Evolutionary conservation across 208 protist species (phyloP), one percentile per base, ranked within the genome.

Genomic region (Acanthamoeba quina): DNA sequence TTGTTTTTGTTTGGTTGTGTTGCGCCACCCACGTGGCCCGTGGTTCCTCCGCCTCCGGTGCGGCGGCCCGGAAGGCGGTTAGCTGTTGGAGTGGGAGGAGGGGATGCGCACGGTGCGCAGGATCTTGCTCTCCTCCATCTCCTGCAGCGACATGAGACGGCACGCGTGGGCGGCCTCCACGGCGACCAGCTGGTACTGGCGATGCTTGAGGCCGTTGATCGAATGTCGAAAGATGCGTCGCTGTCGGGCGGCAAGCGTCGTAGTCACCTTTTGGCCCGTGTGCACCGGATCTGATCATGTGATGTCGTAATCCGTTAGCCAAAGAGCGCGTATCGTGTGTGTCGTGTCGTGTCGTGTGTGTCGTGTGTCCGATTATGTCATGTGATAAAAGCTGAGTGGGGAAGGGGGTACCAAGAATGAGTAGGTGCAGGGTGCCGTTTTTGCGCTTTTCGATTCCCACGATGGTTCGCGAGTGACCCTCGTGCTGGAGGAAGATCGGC

Each of bases 371-470:
- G 34, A 2, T 37, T 37, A 37, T 37, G 34, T 37, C 34, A 2
- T 37, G 34, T 37, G 34, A 37, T 37, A 17, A 10, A 29, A 29
- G 7, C 2, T 4, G 26, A 24, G 60, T 47, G 54, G 54, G 13
- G 54, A 21, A 24, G 21, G 19, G 47, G 0, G 56, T 64, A 93
- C 90, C 90, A n/a, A 93, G 70, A 6, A 93, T 93, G 37, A 93
- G 90, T 2, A 93, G 70, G 37, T 93, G 90, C 3, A 93, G 54
- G 6, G 90, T 70, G 62, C 70, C 70, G 54, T 93, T 83, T 47
- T 82, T 93, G 29, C 90, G 44, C 90, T 93, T 93, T 47, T 93
- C 90, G 24, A 93, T 93, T 2, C 90, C 90, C n/a, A 93, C 68
- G 41, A 93, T 82, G 24, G 90, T 93, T 21, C 90, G 90, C 44